These are phyloP conservation scores for Diplocarpon mali DNA, from an alignment of 2,329 filamentous ascomycete genomes.

Conservation along the genomic window DNA sequence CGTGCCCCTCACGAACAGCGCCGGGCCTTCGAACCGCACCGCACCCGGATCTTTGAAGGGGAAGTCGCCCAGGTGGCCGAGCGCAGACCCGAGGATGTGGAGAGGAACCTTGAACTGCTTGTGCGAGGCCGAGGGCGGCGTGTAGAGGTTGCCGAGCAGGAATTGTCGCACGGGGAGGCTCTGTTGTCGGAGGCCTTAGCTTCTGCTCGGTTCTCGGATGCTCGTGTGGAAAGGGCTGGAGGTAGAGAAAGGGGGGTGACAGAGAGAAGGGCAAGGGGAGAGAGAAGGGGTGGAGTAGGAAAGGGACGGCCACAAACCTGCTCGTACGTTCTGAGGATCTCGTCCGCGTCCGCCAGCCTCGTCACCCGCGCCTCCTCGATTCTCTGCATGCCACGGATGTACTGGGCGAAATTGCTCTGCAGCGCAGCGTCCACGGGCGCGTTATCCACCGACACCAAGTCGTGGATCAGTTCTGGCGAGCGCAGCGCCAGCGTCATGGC, in stretches of 20 bases:
- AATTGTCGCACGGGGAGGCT: constrained; percentile 72
- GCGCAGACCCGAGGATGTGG: constrained; percentile 50
- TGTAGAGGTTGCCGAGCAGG: constrained; percentile 73
- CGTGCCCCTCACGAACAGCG: constrained; percentile 71
- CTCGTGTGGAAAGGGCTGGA: no score
- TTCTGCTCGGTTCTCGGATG: no score
- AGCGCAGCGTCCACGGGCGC: constrained; percentile 75
- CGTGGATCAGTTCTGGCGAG: constrained; percentile 53
- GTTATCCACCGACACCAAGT: constrained; percentile 81
- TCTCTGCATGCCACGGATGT: constrained; percentile 73
- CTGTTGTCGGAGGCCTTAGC: neutral
- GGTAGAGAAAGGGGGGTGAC: no score
- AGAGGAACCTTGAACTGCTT: constrained; percentile 75
- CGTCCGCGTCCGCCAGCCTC: constrained; percentile 67
- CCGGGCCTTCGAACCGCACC: constrained; percentile 60
- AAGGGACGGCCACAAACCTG: constrained; percentile 32
- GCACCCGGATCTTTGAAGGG: constrained; percentile 67
- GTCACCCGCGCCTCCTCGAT: constrained; percentile 60
- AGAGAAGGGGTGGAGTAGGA: neutral
- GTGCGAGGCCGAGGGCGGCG: constrained; percentile 35
- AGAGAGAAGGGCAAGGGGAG: constrained; percentile 1
- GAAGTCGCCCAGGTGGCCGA: constrained; percentile 73
- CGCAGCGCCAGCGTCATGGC: constrained; percentile 78
- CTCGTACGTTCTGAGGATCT: constrained; percentile 66
- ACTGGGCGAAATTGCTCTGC: constrained; percentile 63